A percentile compares a stretch with the other conserved stretches of the same genome.
Conservation (phyloP, 805 yeast genomes). For the Isabelozyma pseudorhagii region DNA sequence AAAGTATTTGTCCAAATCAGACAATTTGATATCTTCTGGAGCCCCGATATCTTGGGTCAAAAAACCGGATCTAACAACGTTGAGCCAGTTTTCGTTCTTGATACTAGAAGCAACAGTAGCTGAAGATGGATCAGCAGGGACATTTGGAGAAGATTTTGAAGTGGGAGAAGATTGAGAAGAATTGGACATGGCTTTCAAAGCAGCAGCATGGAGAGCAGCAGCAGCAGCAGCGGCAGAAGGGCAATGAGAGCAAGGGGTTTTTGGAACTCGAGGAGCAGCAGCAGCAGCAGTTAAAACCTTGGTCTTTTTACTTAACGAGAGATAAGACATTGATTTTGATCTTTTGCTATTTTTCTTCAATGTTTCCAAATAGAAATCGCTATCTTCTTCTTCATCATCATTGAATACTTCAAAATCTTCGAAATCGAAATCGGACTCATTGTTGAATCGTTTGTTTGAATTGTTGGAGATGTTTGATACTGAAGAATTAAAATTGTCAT, state of each 20-base stretch:
- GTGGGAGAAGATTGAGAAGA: slow-evolving; percentile 20
- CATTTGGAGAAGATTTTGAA: slow-evolving; percentile 12
- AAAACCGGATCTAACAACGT: slow-evolving; percentile 73
- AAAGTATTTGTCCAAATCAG: slow-evolving; percentile 52
- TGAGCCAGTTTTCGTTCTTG: slow-evolving; percentile 56
- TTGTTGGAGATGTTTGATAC: not conserved
- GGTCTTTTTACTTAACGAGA: slow-evolving; percentile 47
- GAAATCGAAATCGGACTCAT: slow-evolving; percentile 42
- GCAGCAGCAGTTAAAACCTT: slow-evolving; percentile 70
- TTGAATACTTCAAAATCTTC: slow-evolving; percentile 50
- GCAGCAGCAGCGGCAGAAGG: slow-evolving; percentile 72
- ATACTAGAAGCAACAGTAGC: not conserved
- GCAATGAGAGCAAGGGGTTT: slow-evolving; percentile 51
- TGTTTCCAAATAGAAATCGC: slow-evolving; percentile 36
- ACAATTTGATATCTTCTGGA: slow-evolving; percentile 75
- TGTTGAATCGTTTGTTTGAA: not conserved
- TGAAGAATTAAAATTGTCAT: slow-evolving; percentile 2
- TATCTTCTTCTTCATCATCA: slow-evolving; percentile 38
- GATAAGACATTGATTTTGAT: slow-evolving; percentile 63
- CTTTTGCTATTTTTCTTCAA: slow-evolving; percentile 49
- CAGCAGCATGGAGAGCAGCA: slow-evolving; percentile 70
- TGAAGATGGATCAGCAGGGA: slow-evolving; percentile 1
- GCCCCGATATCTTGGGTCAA: slow-evolving; percentile 72
- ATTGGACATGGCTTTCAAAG: slow-evolving; percentile 48
- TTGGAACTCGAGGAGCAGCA: slow-evolving; percentile 78